A percentile compares a stretch with the other conserved stretches of the same genome.
These are phyloP conservation scores for Prosopis cineraria DNA, from an alignment of 306 rosid genomes.

Conservation along the genomic window DNA sequence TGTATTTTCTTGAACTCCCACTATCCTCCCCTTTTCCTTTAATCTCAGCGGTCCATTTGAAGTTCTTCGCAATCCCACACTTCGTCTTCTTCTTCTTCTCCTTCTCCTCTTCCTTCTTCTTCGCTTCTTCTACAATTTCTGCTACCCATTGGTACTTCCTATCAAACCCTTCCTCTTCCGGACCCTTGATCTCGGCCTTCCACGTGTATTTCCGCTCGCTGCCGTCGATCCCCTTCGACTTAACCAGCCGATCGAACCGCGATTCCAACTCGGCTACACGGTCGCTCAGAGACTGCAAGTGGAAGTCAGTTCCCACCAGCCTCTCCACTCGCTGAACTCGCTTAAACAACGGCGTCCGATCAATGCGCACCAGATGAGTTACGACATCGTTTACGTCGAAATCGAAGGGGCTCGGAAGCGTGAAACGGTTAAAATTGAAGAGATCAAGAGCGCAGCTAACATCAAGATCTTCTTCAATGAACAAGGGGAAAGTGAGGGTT, in stretches of 20 bases:
- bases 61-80: slow-evolving; percentile 46
- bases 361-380: slow-evolving; percentile 57
- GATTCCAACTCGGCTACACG: slow-evolving; percentile 73
- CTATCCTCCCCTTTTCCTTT: slow-evolving; percentile 60
- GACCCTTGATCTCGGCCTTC: slow-evolving; percentile 78
- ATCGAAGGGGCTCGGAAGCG: slow-evolving; percentile 32
- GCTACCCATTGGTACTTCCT: slow-evolving; percentile 77
- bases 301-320: slow-evolving; percentile 43
- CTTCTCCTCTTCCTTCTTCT: slow-evolving; percentile 33
- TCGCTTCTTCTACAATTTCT: slow-evolving; percentile 63
- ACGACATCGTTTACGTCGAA: slow-evolving; percentile 43
- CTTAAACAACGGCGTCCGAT: slow-evolving; percentile 43
- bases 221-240: slow-evolving; percentile 27
- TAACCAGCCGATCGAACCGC: slow-evolving; percentile 58
- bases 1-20: slow-evolving; percentile 59
- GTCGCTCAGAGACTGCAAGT: slow-evolving; percentile 57
- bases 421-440: neutral
- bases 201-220: slow-evolving; percentile 78
- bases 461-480: slow-evolving; percentile 49
- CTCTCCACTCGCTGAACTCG: slow-evolving; percentile 55
- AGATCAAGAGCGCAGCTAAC: slow-evolving; percentile 44
- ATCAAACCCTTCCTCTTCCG: slow-evolving; percentile 57
- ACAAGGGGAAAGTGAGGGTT: slow-evolving; percentile 53
- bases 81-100: neutral
- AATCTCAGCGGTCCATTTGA: slow-evolving; percentile 83